Base-by-base conservation (phyloP, 2,329 filamentous ascomycete genomes). In the Pezicula radicicola region DNA sequence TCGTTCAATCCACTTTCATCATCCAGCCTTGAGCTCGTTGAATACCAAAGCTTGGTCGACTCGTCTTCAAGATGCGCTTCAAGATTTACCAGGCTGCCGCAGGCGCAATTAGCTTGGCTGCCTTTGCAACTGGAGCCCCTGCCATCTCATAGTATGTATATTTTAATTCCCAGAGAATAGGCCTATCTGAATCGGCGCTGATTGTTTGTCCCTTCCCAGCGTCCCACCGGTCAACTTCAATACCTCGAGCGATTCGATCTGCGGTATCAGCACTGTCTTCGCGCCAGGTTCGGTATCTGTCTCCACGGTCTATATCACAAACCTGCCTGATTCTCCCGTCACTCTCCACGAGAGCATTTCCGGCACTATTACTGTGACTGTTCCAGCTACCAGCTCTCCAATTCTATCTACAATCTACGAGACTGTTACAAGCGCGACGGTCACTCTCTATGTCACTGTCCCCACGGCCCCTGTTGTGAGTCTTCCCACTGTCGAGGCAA, bases 11-110 rank as follows among this genome's bases (percentile, higher is more conserved):
- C 30, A 35, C 18, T 16, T 42, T 3, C 42, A 13, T 40, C 25
- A 13, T 16, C 28, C 40, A 45, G 36, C 33, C 25, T 13, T 43
- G 42, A 30, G 33, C 21, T 39, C 30, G 15, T n/a, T 30, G 28
- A 45, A 25, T 25, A 25, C 25, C 25, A 25, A 6, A 4, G 25
- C 25, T 25, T 27, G 28, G 42, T 21, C 15, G 4, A 4, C 12
- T 18, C 49, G 27, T 21, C 46, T 18, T 52, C 56, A 61, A 60
- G 30, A 65, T 65, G 63, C 63, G 55, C 43, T 46, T 49, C 16
- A 28, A 55, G 16, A n/a, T 54, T 27, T 43, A 58, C 18, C 44
- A 18, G 15, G 36, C 43, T 44, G 8, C 59, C 35, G 25, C 15
- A 7, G 55, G 53, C 33, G 46, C 37, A 18, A 18, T 58, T 40